phyloP scores from a whole-genome alignment of 148 eudicot genomes.

The Chenopodium formosanum region DNA sequence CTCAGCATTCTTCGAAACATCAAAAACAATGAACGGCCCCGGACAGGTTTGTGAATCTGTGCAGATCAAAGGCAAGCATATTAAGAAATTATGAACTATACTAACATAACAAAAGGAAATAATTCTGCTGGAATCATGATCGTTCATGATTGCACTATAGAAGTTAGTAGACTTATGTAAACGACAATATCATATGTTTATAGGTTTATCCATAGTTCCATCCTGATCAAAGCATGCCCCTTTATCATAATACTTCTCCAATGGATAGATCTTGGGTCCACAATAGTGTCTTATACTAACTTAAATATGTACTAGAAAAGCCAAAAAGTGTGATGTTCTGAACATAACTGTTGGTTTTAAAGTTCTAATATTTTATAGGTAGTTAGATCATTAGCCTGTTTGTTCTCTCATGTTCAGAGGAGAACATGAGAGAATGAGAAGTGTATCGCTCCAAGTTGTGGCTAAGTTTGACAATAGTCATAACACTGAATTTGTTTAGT shows the following conservation, averaged over 20 bases:
- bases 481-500: no score
- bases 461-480: no score
- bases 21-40: slow-evolving; percentile 80
- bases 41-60: slow-evolving; percentile 73
- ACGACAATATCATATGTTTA: background rate
- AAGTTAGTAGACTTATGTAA: background rate
- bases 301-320: background rate
- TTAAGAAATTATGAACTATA: background rate
- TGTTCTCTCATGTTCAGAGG: no score
- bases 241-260: background rate
- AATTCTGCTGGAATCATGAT: background rate
- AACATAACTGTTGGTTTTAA: no score
- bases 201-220: background rate
- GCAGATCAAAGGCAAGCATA: slow-evolving; percentile 14
- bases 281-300: background rate
- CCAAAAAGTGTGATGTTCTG: no score
- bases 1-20: slow-evolving; percentile 67
- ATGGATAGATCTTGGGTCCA: background rate
- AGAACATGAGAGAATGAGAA: no score
- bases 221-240: background rate
- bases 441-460: no score
- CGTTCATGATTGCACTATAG: background rate
- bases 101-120: slow-evolving; percentile 1
- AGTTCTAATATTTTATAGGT: no score
- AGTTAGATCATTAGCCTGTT: no score